These are phyloP conservation scores for Macadamia integrifolia DNA, from an alignment of 164 flowering plant species.

Conservation along the genomic window DNA sequence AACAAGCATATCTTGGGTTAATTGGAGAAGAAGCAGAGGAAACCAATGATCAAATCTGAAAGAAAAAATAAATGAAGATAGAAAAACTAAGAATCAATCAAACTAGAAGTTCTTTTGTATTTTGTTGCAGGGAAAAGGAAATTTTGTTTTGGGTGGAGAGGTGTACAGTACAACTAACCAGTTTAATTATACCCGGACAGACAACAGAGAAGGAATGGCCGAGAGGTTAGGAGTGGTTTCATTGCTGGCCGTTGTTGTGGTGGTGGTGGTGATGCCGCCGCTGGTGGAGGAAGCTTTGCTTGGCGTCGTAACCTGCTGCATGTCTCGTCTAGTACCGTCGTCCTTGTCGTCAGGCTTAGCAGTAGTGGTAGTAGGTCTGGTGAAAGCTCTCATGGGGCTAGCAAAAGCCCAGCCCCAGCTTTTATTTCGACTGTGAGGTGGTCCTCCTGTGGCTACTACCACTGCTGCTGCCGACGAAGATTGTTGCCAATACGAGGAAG, in stretches of 20 bases:
- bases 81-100: too few relatives aligned
- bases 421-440: constrained; percentile 44
- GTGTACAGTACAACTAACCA: not conserved
- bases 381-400: constrained; percentile 82
- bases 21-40: too few relatives aligned
- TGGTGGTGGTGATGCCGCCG: constrained; percentile 4
- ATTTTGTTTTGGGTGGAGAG: too few relatives aligned
- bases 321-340: not conserved
- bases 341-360: constrained; percentile 12
- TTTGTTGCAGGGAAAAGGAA: too few relatives aligned
- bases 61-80: too few relatives aligned
- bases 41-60: too few relatives aligned
- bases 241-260: constrained; percentile 4
- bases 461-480: constrained; percentile 21
- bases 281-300: not conserved
- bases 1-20: too few relatives aligned
- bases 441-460: constrained; percentile 6
- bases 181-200: constrained; percentile 26
- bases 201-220: constrained; percentile 41
- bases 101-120: too few relatives aligned
- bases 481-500: constrained; percentile 47
- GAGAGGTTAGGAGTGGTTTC: constrained; percentile 20
- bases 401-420: constrained; percentile 96
- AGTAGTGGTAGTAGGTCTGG: constrained; percentile 39
- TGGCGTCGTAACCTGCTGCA: too few relatives aligned